Percentiles rank a stretch among this genome's conserved stretches.
These are phyloP conservation scores for Hypseocharis bilobata DNA, from an alignment of 441 rosid genomes.

Conservation along the genomic window DNA sequence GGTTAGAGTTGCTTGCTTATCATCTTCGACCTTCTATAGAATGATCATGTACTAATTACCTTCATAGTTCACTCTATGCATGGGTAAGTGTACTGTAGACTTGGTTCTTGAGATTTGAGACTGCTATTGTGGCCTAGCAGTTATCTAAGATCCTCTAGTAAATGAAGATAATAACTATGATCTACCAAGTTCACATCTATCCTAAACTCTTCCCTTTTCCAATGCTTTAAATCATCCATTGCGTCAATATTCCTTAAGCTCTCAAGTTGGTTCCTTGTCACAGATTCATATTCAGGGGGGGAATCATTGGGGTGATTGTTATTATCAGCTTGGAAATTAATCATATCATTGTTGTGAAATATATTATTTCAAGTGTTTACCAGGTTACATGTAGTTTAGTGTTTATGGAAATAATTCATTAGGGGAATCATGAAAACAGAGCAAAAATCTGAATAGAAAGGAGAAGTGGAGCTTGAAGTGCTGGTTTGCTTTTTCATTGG, in stretches of 20 bases:
- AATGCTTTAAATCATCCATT: not conserved
- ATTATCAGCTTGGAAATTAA: not conserved
- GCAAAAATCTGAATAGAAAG: conserved; percentile 5
- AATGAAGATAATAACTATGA: not conserved
- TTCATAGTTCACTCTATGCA: not conserved
- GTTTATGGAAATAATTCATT: not conserved
- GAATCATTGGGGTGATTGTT: not conserved
- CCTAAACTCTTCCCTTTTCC: not conserved
- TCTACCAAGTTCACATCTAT: not conserved
- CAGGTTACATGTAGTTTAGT: not conserved
- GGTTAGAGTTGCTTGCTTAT: conserved; percentile 39
- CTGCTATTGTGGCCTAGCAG: not conserved
- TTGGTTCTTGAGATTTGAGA: not conserved
- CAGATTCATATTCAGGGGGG: not conserved
- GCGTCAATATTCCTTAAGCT: not conserved
- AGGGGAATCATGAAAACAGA: too few relatives aligned
- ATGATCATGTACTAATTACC: not conserved
- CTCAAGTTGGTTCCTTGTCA: not conserved
- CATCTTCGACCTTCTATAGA: conserved; percentile 8
- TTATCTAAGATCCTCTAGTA: not conserved
- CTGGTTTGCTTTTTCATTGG: not conserved
- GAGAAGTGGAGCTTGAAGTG: not conserved
- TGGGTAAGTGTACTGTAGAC: not conserved
- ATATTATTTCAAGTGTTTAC: not conserved
- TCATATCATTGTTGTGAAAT: not conserved